These are phyloP conservation scores for Malania oleifera DNA, from an alignment of 164 flowering plant genomes.

Conservation along the genomic window DNA sequence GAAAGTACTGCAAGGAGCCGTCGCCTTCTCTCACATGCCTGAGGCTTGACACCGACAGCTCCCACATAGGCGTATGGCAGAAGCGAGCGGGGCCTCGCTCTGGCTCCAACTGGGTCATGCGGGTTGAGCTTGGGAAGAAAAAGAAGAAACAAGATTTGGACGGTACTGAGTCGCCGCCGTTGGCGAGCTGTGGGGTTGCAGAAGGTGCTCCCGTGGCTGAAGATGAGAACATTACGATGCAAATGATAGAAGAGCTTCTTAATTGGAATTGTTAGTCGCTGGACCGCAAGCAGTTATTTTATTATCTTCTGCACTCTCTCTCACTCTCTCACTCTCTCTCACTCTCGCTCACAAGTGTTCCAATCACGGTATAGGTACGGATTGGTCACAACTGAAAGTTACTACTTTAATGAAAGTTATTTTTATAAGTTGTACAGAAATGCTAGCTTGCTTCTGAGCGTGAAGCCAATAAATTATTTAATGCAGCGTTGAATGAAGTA, in stretches of 20 bases:
- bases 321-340: too few species aligned
- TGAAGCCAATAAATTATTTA: too few species aligned
- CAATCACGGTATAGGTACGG: too few species aligned
- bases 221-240: conserved; percentile 51
- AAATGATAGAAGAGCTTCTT: conserved; percentile 70
- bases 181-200: background rate
- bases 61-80: conserved; percentile 90
- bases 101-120: conserved; percentile 73
- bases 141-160: background rate
- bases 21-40: conserved; percentile 78
- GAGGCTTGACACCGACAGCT: conserved; percentile 70
- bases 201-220: conserved; percentile 30
- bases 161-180: background rate
- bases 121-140: conserved; percentile 49
- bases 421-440: too few species aligned
- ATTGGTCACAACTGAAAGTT: too few species aligned
- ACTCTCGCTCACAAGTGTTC: too few species aligned
- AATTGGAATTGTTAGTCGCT: conserved; percentile 31
- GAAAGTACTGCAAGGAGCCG: conserved; percentile 51
- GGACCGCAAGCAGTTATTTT: too few species aligned
- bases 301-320: too few species aligned
- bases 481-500: too few species aligned
- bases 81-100: conserved; percentile 63
- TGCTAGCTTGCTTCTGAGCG: too few species aligned
- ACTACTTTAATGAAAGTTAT: too few species aligned